Evolutionary conservation across 495 filamentous ascomycete genomes (phyloP).

Genomic region (Aspergillus baeticus): DNA sequence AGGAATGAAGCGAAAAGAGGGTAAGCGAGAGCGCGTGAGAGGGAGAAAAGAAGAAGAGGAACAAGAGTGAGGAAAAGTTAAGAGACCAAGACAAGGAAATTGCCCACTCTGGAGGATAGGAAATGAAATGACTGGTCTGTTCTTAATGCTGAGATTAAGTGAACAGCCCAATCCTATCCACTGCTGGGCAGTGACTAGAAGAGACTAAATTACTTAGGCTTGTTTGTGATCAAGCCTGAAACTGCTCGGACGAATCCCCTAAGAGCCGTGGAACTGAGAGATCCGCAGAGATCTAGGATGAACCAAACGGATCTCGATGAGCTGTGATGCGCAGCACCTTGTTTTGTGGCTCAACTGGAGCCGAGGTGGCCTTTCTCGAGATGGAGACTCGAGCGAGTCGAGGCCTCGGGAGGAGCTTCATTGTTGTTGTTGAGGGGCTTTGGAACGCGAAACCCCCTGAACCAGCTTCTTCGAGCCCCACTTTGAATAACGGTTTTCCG

Average conservation of each 20-base stretch:
- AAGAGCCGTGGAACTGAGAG: background rate
- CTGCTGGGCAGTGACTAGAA: slow-evolving; percentile 5
- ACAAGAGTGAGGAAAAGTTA: slow-evolving; percentile 9
- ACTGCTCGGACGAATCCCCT: slow-evolving; percentile 10
- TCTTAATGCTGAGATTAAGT: slow-evolving; percentile 20
- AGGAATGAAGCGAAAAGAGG: background rate
- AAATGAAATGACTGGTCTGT: slow-evolving; percentile 15
- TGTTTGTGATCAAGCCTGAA: slow-evolving; percentile 16
- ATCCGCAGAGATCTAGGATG: background rate
- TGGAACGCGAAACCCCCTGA: slow-evolving; percentile 11
- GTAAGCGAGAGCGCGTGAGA: slow-evolving; percentile 12
- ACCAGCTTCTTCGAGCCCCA: slow-evolving; percentile 15
- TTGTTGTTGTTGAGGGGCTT: background rate
- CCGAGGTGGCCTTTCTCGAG: background rate
- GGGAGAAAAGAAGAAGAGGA: slow-evolving; percentile 12
- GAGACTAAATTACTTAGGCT: slow-evolving; percentile 13
- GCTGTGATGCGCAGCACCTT: too few species aligned
- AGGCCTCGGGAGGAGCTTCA: background rate
- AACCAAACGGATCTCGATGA: background rate
- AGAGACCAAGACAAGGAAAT: slow-evolving; percentile 8
- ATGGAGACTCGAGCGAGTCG: slow-evolving; percentile 2
- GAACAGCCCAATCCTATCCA: slow-evolving; percentile 13
- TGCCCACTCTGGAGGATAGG: background rate
- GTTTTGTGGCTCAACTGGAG: background rate
- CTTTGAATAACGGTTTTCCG: slow-evolving; percentile 20